Conservation (phyloP, 768 basidiomycete species). For the Mrakia gelida region DNA sequence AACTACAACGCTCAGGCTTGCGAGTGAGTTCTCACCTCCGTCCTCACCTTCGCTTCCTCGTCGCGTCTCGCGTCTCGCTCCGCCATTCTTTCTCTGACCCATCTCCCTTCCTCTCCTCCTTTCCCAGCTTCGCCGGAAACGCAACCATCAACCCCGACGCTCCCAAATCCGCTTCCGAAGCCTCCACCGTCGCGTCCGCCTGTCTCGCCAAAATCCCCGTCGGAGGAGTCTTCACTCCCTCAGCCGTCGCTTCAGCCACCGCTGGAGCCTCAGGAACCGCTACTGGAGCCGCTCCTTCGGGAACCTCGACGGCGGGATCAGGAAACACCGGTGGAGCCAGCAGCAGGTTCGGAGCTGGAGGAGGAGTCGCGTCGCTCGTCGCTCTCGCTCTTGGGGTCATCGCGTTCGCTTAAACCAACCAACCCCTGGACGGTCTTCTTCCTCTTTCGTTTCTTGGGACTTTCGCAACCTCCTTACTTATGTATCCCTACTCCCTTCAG, state of each 20-base stretch:
- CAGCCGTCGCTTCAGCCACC: background rate
- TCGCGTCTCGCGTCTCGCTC: background rate
- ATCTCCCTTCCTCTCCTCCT: background rate
- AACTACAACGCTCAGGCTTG: slow-evolving; percentile 61
- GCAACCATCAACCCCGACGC: slow-evolving; percentile 61
- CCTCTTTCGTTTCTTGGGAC: background rate
- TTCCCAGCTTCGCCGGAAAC: slow-evolving; percentile 65
- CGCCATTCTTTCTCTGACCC: background rate
- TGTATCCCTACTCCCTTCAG: background rate
- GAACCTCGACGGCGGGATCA: background rate
- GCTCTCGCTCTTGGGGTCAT: background rate
- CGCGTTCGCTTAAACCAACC: background rate
- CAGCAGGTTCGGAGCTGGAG: background rate
- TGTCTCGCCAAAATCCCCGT: slow-evolving; percentile 19
- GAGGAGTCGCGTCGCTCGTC: background rate
- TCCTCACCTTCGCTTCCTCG: no score
- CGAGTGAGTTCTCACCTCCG: slow-evolving; percentile 39
- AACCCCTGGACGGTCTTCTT: background rate
- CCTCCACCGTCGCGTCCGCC: slow-evolving; percentile 12
- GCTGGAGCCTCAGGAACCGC: background rate
- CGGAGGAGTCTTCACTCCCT: slow-evolving; percentile 29
- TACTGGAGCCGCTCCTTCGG: background rate
- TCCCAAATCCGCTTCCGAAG: slow-evolving; percentile 5
- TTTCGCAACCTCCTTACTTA: background rate
- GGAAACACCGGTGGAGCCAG: background rate